phyloP scores from a whole-genome alignment of 2,329 filamentous ascomycete species.

The Rhinocladiella mackenziei region DNA sequence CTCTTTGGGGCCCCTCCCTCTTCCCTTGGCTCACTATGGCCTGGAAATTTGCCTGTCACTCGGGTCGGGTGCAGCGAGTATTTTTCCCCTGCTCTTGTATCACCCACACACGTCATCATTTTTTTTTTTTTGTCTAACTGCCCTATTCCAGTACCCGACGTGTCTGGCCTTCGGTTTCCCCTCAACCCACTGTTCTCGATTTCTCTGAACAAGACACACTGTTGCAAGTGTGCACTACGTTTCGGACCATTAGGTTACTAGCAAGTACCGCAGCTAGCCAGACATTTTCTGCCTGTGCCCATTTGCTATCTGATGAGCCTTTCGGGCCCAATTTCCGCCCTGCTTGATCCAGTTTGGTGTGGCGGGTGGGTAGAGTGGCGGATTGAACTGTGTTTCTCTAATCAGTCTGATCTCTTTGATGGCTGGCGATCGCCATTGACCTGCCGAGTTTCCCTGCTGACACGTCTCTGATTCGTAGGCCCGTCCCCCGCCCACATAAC shows the following conservation, averaged over 20 bases:
- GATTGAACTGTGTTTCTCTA: too few relatives aligned
- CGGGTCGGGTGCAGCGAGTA: not conserved
- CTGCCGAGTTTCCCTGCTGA: constrained; percentile 23
- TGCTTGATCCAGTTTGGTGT: constrained; percentile 10
- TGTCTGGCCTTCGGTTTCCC: constrained; percentile 1
- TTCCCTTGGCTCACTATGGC: too few relatives aligned
- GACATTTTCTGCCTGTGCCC: too few relatives aligned
- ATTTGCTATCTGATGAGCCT: too few relatives aligned
- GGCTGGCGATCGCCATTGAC: constrained; percentile 23
- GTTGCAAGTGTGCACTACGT: too few relatives aligned
- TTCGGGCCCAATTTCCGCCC: constrained; percentile 21
- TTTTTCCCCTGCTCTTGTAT: constrained; percentile 13
- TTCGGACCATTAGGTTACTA: too few relatives aligned
- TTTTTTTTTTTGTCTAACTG: too few relatives aligned
- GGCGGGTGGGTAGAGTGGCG: constrained; percentile 23
- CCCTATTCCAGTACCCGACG: too few relatives aligned
- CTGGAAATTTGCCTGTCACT: not conserved
- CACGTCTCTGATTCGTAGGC: constrained; percentile 25
- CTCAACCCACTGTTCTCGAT: not conserved
- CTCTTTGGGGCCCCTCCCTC: too few relatives aligned
- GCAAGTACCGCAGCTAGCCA: too few relatives aligned
- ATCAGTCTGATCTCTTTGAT: constrained; percentile 14
- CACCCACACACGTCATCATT: constrained; percentile 22
- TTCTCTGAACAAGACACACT: too few relatives aligned
- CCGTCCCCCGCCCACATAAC: constrained; percentile 12